Evolutionary conservation across 495 filamentous ascomycete genomes (phyloP).

Genomic region (Hypoxylon fragiforme): DNA sequence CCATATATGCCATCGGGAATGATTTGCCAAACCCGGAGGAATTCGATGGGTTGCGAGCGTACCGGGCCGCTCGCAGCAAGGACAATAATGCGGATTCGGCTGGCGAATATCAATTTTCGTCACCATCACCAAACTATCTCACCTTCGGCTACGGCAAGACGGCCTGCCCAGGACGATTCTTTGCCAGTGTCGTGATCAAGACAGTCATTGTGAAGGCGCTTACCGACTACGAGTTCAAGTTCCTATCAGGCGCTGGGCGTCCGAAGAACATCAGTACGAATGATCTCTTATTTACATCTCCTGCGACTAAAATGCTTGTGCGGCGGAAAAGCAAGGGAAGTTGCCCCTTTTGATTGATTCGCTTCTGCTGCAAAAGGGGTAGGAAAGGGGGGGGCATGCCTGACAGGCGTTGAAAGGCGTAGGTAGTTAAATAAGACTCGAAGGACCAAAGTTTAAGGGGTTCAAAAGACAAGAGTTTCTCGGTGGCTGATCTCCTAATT

Average conservation of each 20-base stretch:
- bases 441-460: too few relatives aligned
- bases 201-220: constrained; percentile 29
- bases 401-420: too few relatives aligned
- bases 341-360: background rate
- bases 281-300: constrained; percentile 12
- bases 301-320: background rate
- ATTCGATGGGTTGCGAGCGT: constrained; percentile 32
- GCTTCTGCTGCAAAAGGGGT: too few relatives aligned
- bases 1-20: constrained; percentile 23
- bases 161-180: constrained; percentile 34
- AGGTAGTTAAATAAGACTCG: too few relatives aligned
- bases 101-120: constrained; percentile 12
- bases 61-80: background rate
- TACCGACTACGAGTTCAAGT: constrained; percentile 24
- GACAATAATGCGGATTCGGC: background rate
- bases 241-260: constrained; percentile 10
- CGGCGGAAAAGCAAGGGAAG: background rate
- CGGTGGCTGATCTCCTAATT: too few relatives aligned
- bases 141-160: constrained; percentile 32
- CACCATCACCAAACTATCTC: constrained; percentile 2
- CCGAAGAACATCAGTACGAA: constrained; percentile 6
- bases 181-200: constrained; percentile 30
- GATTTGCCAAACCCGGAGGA: constrained; percentile 20
- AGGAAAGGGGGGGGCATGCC: too few relatives aligned
- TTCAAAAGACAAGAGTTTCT: too few relatives aligned